phyloP scores from a whole-genome alignment of 306 rosid genomes.

The Dalbergia oliveri region DNA sequence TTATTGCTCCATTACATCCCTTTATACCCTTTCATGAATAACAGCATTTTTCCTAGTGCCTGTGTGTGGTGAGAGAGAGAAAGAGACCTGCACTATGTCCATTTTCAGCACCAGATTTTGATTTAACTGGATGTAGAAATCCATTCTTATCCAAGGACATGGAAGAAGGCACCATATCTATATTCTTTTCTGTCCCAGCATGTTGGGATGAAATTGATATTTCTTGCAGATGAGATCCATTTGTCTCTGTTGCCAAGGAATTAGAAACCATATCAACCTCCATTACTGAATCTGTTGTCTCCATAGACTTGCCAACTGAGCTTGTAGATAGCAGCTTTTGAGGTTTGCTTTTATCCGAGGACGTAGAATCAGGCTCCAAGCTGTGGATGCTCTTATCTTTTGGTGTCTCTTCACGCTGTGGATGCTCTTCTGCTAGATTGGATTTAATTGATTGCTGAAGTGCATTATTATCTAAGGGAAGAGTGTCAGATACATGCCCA shows the following conservation, averaged over 20 bases:
- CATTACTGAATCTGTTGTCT: slow-evolving; percentile 49
- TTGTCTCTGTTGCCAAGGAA: slow-evolving; percentile 49
- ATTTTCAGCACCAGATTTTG: slow-evolving; percentile 54
- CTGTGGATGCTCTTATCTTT: too few relatives aligned
- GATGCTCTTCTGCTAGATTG: slow-evolving; percentile 48
- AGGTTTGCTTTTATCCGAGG: slow-evolving; percentile 43
- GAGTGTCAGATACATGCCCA: slow-evolving; percentile 51
- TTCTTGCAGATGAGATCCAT: slow-evolving; percentile 40
- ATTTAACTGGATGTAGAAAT: slow-evolving; percentile 46
- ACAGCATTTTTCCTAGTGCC: not conserved
- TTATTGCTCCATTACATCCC: not conserved
- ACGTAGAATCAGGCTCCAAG: slow-evolving; percentile 45
- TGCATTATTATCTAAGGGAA: slow-evolving; percentile 56
- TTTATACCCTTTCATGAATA: slow-evolving; percentile 29
- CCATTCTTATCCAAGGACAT: too few relatives aligned
- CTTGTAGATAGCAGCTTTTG: slow-evolving; percentile 34
- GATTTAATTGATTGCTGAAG: slow-evolving; percentile 52
- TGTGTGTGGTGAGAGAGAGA: not conserved
- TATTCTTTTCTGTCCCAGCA: slow-evolving; percentile 50
- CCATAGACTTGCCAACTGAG: slow-evolving; percentile 48
- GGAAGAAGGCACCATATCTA: slow-evolving; percentile 47
- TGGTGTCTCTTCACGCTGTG: slow-evolving; percentile 49
- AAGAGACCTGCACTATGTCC: slow-evolving; percentile 56
- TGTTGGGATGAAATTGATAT: slow-evolving; percentile 45
- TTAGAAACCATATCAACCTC: slow-evolving; percentile 61